Evolutionary conservation across 2,329 filamentous ascomycete species (phyloP).

Genomic region (Fusarium gaditjirri): DNA sequence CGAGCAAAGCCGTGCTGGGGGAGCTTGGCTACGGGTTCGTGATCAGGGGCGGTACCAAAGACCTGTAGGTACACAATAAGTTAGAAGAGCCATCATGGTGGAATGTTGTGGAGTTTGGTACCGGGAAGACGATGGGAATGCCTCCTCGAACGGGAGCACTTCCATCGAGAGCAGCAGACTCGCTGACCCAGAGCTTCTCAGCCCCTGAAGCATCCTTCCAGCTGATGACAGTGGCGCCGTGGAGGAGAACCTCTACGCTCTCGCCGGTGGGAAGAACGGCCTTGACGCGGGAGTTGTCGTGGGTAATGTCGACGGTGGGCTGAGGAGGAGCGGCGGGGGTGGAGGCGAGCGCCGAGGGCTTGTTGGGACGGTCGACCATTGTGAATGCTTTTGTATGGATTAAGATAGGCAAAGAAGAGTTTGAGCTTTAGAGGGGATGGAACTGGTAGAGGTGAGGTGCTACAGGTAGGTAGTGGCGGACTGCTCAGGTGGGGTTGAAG

Average conservation of each 20-base stretch:
- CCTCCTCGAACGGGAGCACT: conserved; percentile 90
- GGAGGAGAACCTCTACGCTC: conserved; percentile 85
- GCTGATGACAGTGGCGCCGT: conserved; percentile 90
- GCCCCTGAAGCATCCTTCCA: conserved; percentile 85
- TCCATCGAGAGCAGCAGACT: conserved; percentile 83
- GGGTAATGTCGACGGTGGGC: conserved; percentile 78
- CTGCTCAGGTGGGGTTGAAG: conserved; percentile 35
- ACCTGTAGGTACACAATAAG: conserved; percentile 61
- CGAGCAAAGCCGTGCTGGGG: conserved; percentile 97
- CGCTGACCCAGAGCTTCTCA: conserved; percentile 89
- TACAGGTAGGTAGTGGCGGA: conserved; percentile 13
- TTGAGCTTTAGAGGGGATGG: conserved; percentile 10
- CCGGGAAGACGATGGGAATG: conserved; percentile 92
- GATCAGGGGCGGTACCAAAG: conserved; percentile 83
- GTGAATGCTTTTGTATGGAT: conserved; percentile 3
- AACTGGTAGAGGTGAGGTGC: conserved; percentile 3
- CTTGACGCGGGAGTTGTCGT: conserved; percentile 77
- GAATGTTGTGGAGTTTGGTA: conserved; percentile 58
- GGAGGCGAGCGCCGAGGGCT: conserved; percentile 79
- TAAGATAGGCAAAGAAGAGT: not conserved
- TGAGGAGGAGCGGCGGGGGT: conserved; percentile 79
- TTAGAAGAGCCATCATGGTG: not conserved
- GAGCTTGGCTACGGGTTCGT: conserved; percentile 80
- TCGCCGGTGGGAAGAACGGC: conserved; percentile 88
- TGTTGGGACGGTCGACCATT: conserved; percentile 88